A percentile compares a stretch with the other conserved stretches of the same genome.
Evolutionary conservation across 75 land plant species (phyloP).

Genomic region (Azolla pinnata): DNA sequence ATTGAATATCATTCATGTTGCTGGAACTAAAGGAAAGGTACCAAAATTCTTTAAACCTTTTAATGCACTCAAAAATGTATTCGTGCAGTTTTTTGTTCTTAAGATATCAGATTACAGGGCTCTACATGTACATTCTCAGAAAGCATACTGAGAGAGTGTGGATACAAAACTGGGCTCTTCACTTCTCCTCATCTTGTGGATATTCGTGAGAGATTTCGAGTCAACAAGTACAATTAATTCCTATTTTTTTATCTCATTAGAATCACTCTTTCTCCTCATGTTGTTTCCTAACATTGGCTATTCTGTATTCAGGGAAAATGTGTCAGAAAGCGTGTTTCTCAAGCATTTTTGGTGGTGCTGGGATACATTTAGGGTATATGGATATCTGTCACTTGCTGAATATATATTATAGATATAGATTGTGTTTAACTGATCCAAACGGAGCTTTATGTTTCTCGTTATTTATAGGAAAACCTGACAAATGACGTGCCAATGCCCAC

Average conservation of each 20-base stretch:
- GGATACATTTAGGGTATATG: constrained; percentile 46
- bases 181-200: constrained; percentile 90
- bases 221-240: constrained; percentile 46
- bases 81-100: neutral
- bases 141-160: constrained; percentile 64
- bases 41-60: neutral
- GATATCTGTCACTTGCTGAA: constrained; percentile 5
- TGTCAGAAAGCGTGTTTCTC: constrained; percentile 47
- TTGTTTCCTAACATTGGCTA: neutral
- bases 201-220: constrained; percentile 72
- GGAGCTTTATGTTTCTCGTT: too few relatives aligned
- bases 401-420: neutral
- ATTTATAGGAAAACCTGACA: too few relatives aligned
- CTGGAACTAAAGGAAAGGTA: constrained; percentile 99
- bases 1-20: constrained; percentile 85
- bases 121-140: constrained; percentile 81
- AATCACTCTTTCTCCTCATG: neutral
- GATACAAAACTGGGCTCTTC: constrained; percentile 74
- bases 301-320: constrained; percentile 36
- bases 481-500: constrained; percentile 66
- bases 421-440: too few relatives aligned
- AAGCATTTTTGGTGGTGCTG: constrained; percentile 69
- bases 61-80: neutral
- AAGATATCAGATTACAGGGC: constrained; percentile 35
- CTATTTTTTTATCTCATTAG: neutral